Conservation (phyloP, 2,329 filamentous ascomycete species). For the Emmonsiellopsis sp. region DNA sequence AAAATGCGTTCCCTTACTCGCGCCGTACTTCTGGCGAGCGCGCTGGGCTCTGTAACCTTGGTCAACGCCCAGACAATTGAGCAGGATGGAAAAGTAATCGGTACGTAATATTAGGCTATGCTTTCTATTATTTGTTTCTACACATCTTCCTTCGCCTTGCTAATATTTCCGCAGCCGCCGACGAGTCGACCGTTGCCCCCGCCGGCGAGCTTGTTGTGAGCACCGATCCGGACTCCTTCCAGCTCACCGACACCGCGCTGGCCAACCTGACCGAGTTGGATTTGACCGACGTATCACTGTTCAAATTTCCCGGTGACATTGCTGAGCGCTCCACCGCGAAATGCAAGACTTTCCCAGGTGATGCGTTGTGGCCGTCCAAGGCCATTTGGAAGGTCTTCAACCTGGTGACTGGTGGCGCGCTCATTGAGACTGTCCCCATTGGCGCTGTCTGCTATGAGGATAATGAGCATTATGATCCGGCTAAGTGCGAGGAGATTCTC, state of each 20-base stretch:
- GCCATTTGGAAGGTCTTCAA: constrained; percentile 23
- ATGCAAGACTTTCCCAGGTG: constrained; percentile 17
- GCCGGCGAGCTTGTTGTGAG: neutral
- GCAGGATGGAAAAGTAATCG: neutral
- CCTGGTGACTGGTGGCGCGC: constrained; percentile 23
- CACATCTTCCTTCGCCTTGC: neutral
- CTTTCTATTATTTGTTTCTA: too few relatives aligned
- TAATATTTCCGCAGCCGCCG: neutral
- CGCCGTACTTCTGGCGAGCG: neutral
- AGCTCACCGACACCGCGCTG: constrained; percentile 27
- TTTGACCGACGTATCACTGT: constrained; percentile 22
- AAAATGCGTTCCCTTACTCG: neutral
- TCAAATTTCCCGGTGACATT: constrained; percentile 21
- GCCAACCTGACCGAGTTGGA: constrained; percentile 22
- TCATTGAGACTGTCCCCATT: constrained; percentile 24
- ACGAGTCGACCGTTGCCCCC: neutral
- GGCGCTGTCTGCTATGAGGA: constrained; percentile 26
- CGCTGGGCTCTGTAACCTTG: neutral
- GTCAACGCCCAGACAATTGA: neutral
- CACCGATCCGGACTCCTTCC: constrained; percentile 9
- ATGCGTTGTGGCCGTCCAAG: constrained; percentile 12
- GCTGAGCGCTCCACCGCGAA: constrained; percentile 32
- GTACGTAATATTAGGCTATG: neutral
- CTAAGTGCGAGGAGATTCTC: constrained; percentile 22
- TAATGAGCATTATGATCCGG: constrained; percentile 22